These are phyloP conservation scores for Pelargonium myrrhifolium DNA, from an alignment of 441 rosid genomes.

Conservation along the genomic window DNA sequence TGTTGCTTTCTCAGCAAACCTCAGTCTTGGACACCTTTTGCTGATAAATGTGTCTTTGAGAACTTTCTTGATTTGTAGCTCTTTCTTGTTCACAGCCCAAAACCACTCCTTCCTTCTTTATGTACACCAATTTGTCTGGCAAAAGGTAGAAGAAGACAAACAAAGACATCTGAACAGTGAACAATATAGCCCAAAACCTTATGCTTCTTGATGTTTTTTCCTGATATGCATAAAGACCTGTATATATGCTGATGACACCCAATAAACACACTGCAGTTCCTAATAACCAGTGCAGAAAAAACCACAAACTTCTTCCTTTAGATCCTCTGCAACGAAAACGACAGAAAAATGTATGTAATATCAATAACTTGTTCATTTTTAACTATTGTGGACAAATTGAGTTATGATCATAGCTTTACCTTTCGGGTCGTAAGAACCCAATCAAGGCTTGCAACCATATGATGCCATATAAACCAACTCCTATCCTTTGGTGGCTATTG, in stretches of 20 bases:
- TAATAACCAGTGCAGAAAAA: constrained; percentile 53
- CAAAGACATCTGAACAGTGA: constrained; percentile 41
- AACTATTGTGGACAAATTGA: too few species aligned
- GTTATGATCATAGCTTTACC: constrained; percentile 31
- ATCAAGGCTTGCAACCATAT: constrained; percentile 65
- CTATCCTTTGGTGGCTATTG: constrained; percentile 67
- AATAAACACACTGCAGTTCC: constrained; percentile 51
- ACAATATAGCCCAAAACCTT: constrained; percentile 45
- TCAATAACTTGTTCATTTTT: too few species aligned
- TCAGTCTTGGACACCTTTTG: constrained; percentile 15
- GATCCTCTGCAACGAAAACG: constrained; percentile 38
- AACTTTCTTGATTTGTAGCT: constrained; percentile 17
- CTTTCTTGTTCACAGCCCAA: constrained; percentile 26
- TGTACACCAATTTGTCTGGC: constrained; percentile 65
- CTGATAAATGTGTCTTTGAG: constrained; percentile 7
- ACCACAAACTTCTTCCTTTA: constrained; percentile 54
- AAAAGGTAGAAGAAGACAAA: constrained; percentile 48
- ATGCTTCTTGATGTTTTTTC: constrained; percentile 52
- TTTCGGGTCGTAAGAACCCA: constrained; percentile 52
- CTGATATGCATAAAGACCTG: constrained; percentile 57
- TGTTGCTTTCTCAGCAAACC: constrained; percentile 9
- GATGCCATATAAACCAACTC: constrained; percentile 48
- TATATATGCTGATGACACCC: constrained; percentile 56
- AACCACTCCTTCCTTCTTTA: constrained; percentile 43
- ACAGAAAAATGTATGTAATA: too few species aligned